These are phyloP conservation scores for Apiotrichum brassicae DNA, from an alignment of 1,284 basidiomycete species.

Conservation along the genomic window DNA sequence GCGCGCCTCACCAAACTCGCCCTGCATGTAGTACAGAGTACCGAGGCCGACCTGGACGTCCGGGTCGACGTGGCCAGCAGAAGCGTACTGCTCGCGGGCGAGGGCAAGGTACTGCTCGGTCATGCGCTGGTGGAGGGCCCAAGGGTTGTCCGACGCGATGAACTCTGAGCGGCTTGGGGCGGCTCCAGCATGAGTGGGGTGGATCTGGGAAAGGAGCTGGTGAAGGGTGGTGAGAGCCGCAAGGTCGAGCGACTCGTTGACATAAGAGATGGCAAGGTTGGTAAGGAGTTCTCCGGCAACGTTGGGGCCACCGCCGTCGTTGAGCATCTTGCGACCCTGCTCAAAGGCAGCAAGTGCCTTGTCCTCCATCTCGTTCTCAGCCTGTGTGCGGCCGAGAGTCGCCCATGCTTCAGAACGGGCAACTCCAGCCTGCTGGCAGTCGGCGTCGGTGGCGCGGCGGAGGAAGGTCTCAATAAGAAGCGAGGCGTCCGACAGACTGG, in stretches of 20 bases:
- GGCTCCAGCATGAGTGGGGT: conserved; percentile 56
- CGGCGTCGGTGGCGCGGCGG: conserved; percentile 41
- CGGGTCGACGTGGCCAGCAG: conserved; percentile 66
- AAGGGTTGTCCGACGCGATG: conserved; percentile 55
- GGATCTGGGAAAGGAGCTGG: conserved; percentile 73
- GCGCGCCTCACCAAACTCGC: conserved; percentile 50
- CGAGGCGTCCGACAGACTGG: conserved; percentile 76
- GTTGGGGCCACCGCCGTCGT: conserved; percentile 55
- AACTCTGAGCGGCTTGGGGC: conserved; percentile 27
- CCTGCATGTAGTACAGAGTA: conserved; percentile 78
- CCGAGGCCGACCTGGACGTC: conserved; percentile 93
- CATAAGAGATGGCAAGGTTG: conserved; percentile 91
- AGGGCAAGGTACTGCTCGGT: conserved; percentile 79
- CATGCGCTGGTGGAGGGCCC: conserved; percentile 76
- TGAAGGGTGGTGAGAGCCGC: conserved; percentile 83
- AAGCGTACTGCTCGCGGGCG: conserved; percentile 67
- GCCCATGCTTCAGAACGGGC: conserved; percentile 70
- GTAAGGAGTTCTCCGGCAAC: conserved; percentile 72
- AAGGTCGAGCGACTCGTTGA: conserved; percentile 88
- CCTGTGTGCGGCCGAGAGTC: conserved; percentile 83
- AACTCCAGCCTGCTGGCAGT: conserved; percentile 52
- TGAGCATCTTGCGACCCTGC: conserved; percentile 67
- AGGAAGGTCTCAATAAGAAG: conserved; percentile 82
- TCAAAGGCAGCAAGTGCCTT: conserved; percentile 54
- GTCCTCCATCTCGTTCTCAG: conserved; percentile 80